Evolutionary conservation across 192 early-diverging fungal species (phyloP), one percentile per base, ranked within the genome.

Genomic region (Entomortierella parvispora): DNA sequence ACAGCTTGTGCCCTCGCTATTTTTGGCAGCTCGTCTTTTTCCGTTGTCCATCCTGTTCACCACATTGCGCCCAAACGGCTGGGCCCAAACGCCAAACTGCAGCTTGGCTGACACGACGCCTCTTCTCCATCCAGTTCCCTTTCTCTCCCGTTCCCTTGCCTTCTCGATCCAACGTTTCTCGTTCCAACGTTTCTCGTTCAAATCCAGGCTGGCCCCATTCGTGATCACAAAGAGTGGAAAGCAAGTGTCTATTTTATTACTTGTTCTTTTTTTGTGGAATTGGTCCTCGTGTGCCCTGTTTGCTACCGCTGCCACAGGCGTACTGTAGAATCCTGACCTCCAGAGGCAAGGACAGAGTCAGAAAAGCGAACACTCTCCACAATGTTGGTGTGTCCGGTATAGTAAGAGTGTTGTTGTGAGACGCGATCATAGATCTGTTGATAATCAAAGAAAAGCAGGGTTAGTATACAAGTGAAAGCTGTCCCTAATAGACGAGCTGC

Each of bases 321-420:
- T 26, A 93, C 85, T 15, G 88, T 72, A 2, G 86, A 88, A 49
- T 89, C 89, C 53, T 76, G 72, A 11, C 90, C 89, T 29, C 90
- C 92, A 48, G 87, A 89, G 1, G 84, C 63, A 25, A 91, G 65
- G 11, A 86, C 58, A 52, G 69, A 72, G 22, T 81, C 79, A 28
- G 71, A 81, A 61, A 83, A 74, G 46, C 75, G 74, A 44, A 86
- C 66, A 42, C 80, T 78, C 51, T 85, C 65, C 32, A 72, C 77
- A 18, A 71, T 57, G 63, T 83, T 61, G 32, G 80, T 81, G 69
- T 90, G 71, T 62, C 82, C 70, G 50, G 81, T 66, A 57, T 90
- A 69, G 28, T 71, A 60, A 46, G 77, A 74, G 62, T 87, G 87
- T 74, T 93, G 90, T 69, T 92, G 89, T n/a, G 88, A 86, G 5